A percentile compares a stretch with the other conserved stretches of the same genome.
phyloP scores from a whole-genome alignment of 2,329 filamentous ascomycete species.

The Leptographium flavum region DNA sequence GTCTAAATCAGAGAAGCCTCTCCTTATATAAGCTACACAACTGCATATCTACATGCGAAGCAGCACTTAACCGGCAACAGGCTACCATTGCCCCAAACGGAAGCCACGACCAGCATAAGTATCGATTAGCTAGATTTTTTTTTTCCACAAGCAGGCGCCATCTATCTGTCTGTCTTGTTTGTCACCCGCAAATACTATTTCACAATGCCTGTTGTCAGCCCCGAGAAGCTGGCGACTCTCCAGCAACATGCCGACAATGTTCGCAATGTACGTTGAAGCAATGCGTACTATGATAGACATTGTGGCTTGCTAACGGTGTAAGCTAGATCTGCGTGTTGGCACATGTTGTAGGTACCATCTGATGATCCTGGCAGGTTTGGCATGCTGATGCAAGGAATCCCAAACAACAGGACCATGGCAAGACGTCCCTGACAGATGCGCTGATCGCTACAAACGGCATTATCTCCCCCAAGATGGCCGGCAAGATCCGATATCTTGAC shows the following conservation, averaged over 20 bases:
- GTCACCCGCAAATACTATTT: not conserved
- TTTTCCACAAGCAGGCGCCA: not conserved
- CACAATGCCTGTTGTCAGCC: conserved; percentile 76
- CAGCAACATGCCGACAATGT: conserved; percentile 81
- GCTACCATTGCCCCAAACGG: not conserved
- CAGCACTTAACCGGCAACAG: not conserved
- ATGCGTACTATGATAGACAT: not conserved
- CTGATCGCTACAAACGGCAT: conserved; percentile 98
- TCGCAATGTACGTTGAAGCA: conserved; percentile 58
- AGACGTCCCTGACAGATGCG: conserved; percentile 91
- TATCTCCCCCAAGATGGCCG: conserved; percentile 92
- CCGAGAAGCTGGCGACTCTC: conserved; percentile 79
- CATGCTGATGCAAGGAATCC: not conserved
- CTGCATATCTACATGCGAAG: not conserved
- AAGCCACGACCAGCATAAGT: not conserved
- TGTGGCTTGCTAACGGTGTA: not conserved
- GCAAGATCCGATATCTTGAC: conserved; percentile 95
- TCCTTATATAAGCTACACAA: not conserved
- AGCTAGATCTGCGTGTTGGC: conserved; percentile 76
- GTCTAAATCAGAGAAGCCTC: not conserved
- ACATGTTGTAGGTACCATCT: conserved; percentile 43
- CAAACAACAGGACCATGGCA: conserved; percentile 63
- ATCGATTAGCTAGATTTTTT: not conserved
- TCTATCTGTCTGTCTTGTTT: not conserved
- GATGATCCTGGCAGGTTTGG: not conserved